Evolutionary conservation across 2,329 filamentous ascomycete species (phyloP).

Genomic region (Apiospora koreana): DNA sequence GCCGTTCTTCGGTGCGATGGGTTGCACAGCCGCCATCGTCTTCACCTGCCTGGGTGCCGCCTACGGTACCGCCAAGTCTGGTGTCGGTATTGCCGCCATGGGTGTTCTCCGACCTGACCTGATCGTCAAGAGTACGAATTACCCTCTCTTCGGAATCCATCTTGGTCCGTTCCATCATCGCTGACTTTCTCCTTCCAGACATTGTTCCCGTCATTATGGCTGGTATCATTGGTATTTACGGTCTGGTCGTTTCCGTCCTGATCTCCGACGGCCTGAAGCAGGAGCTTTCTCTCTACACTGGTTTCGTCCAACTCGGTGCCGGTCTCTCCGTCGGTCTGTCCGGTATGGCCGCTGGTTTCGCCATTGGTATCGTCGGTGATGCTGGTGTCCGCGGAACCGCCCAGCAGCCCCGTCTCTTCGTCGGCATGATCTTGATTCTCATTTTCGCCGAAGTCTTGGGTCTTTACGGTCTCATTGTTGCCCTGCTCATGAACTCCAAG

Average conservation of each 20-base stretch:
- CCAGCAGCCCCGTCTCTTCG: slow-evolving; percentile 83
- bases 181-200: slow-evolving; percentile 56
- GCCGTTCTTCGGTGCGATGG: slow-evolving; percentile 85
- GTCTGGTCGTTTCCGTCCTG: slow-evolving; percentile 83
- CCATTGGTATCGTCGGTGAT: slow-evolving; percentile 73
- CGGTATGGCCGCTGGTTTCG: slow-evolving; percentile 82
- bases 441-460: slow-evolving; percentile 99
- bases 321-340: slow-evolving; percentile 80
- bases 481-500: slow-evolving; percentile 99
- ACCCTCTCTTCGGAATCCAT: slow-evolving; percentile 10
- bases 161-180: slow-evolving; percentile 5
- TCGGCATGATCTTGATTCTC: slow-evolving; percentile 98
- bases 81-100: slow-evolving; percentile 97
- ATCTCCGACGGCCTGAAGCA: slow-evolving; percentile 80
- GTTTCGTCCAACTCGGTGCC: slow-evolving; percentile 84
- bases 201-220: slow-evolving; percentile 99
- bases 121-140: slow-evolving; percentile 92
- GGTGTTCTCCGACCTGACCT: slow-evolving; percentile 96
- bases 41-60: slow-evolving; percentile 96
- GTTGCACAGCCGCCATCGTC: slow-evolving; percentile 87
- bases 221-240: slow-evolving; percentile 99
- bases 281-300: slow-evolving; percentile 73
- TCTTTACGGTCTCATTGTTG: slow-evolving; percentile 99
- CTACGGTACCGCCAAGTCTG: slow-evolving; percentile 98
- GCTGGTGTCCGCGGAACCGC: slow-evolving; percentile 86